Base-by-base conservation (phyloP, 345 rosid genomes). In the Lepidium africanum region DNA sequence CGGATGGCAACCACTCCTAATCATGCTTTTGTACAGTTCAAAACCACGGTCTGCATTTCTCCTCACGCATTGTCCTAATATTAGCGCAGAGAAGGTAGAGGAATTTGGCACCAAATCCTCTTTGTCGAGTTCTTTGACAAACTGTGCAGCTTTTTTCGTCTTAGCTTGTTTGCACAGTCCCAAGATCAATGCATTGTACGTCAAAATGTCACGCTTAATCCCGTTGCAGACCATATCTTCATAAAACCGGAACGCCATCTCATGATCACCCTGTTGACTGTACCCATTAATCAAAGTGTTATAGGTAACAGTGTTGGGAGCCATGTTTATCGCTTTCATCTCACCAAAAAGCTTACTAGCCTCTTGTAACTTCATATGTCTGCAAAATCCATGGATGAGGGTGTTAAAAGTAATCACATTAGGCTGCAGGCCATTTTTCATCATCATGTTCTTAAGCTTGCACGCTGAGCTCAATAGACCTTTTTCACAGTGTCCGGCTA, bases 141-240 rank as follows among this genome's bases (percentile, higher is more conserved):
- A 69, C 70, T 73, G 80, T 10, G 96, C 96, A 67, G 97, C 93
- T 70, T 85, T 90, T 87, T 84, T 92, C 16, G 96, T 92, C 93
- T 88, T 90, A 2, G 93, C 98, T 59, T 81, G 91, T 58, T 82
- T 87, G 82, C 97, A 90, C 3, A 87, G 73, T 38, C 96, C 98
- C 63, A 81, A 72, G 47, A 92, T 86, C 83, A 90, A 79, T 0
- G 91, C 96, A 30, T 90, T 92, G 51, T 88, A 90, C 0, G 96
- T 90, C 78, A 90, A 46, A 71, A 87, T 71, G 58, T 90, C 90
- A 11, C 87, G 82, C 77, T 83, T 81, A 63, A 87, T 74, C 15
- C 83, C 85, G 47, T 72, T 67, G 43, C 71, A 80, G 16, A 61
- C 73, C 96, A 92, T 88, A 70, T 90, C 90, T 62, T 88, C 88